phyloP scores from a whole-genome alignment of 768 basidiomycete genomes.

The Brasilioporus rufonigricans region DNA sequence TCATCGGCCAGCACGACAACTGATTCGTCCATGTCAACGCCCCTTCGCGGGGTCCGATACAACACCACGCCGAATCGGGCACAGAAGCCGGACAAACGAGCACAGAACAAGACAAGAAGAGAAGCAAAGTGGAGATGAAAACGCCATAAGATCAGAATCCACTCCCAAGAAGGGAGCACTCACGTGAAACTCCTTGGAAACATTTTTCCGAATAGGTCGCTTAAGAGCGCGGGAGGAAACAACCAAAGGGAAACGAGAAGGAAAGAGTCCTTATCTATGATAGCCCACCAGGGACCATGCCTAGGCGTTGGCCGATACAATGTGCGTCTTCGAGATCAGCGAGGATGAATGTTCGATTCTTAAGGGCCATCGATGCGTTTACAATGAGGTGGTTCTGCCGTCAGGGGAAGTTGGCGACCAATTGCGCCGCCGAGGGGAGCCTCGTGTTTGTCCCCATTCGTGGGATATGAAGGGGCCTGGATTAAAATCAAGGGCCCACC shows the following conservation, averaged over 20 bases:
- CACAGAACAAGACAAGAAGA: neutral
- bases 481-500: neutral
- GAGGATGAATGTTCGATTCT: slow-evolving; percentile 8
- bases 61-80: neutral
- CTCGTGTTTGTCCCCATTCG: slow-evolving; percentile 14
- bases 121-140: too few relatives aligned
- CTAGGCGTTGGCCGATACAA: neutral
- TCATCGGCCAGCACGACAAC: neutral
- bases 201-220: neutral
- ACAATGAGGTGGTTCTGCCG: slow-evolving; percentile 11
- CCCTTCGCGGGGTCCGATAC: neutral
- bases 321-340: slow-evolving; percentile 23
- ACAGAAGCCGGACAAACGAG: neutral
- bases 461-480: neutral
- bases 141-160: too few relatives aligned
- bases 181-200: slow-evolving; percentile 2
- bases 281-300: neutral
- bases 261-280: slow-evolving; percentile 18
- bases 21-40: neutral
- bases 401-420: slow-evolving; percentile 5
- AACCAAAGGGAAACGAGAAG: neutral
- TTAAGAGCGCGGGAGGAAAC: neutral
- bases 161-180: neutral
- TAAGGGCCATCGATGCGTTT: neutral
- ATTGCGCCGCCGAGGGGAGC: slow-evolving; percentile 13